phyloP scores from a whole-genome alignment of 1,284 basidiomycete genomes.

The Boletus calvinii region DNA sequence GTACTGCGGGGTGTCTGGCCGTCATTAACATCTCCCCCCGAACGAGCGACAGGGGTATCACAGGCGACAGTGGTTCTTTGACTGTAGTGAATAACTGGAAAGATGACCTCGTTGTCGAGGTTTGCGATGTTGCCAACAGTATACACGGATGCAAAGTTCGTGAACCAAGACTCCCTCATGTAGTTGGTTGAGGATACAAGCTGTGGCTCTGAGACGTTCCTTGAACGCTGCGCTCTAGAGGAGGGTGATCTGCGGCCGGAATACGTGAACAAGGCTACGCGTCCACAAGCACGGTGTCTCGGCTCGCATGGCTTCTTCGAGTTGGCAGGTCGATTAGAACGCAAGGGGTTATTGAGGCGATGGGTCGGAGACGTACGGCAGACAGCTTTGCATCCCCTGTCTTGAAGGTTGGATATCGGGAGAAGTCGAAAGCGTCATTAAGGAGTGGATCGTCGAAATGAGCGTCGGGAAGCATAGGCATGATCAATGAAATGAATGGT shows the following conservation, averaged over 20 bases:
- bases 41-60: not conserved
- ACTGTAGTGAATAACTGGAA: not conserved
- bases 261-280: not conserved
- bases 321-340: not conserved
- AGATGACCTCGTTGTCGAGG: constrained; percentile 3
- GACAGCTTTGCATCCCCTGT: not conserved
- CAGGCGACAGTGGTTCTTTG: not conserved
- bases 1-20: not conserved
- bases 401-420: constrained; percentile 19
- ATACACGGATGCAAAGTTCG: constrained; percentile 8
- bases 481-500: not conserved
- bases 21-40: not conserved
- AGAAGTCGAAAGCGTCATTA: constrained; percentile 24
- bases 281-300: constrained; percentile 3
- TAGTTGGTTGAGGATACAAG: constrained; percentile 19
- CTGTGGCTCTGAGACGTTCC: constrained; percentile 28
- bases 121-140: constrained; percentile 17
- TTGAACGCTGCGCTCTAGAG: constrained; percentile 4
- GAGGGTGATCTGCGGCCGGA: constrained; percentile 1
- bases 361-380: constrained; percentile 14
- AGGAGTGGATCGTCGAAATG: constrained; percentile 24
- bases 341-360: not conserved
- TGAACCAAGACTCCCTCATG: constrained; percentile 21
- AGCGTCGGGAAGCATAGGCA: constrained; percentile 19
- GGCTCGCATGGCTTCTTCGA: not conserved